Conservation (phyloP, 2,329 filamentous ascomycete genomes). For the Aspergillus glaucus region DNA sequence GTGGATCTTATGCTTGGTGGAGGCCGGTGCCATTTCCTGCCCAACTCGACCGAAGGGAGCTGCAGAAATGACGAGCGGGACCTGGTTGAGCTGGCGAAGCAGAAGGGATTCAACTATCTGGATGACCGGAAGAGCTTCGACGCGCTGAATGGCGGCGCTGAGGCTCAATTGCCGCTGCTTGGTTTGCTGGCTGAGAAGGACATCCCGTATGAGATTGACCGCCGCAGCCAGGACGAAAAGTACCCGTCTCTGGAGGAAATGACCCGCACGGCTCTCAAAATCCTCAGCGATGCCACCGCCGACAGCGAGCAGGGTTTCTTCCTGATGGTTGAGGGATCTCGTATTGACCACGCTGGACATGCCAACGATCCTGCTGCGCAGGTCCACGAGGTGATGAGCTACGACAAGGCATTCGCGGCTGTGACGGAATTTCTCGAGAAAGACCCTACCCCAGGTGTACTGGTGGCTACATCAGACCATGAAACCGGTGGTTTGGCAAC, state of each 20-base stretch:
- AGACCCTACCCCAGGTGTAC: conserved; percentile 63
- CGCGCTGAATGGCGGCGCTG: conserved; percentile 59
- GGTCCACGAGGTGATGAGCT: conserved; percentile 89
- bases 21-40: conserved; percentile 85
- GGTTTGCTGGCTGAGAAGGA: conserved; percentile 78
- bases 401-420: conserved; percentile 75
- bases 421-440: conserved; percentile 79
- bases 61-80: conserved; percentile 77
- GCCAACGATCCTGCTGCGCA: conserved; percentile 77
- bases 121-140: conserved; percentile 70
- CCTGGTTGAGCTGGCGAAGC: conserved; percentile 64
- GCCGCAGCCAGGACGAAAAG: conserved; percentile 65
- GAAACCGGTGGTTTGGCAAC: conserved; percentile 86
- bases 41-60: conserved; percentile 72
- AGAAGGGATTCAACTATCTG: conserved; percentile 76
- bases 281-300: conserved; percentile 72
- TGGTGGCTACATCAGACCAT: conserved; percentile 90
- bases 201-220: conserved; percentile 90
- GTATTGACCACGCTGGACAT: conserved; percentile 93
- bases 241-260: conserved; percentile 92
- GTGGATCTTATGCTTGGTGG: conserved; percentile 92
- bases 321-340: conserved; percentile 94
- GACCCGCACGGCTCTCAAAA: conserved; percentile 72
- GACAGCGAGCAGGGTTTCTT: conserved; percentile 92
- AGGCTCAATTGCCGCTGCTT: conserved; percentile 69